Base-by-base conservation (phyloP, 495 filamentous ascomycete species). In the Oidiodendron maius region DNA sequence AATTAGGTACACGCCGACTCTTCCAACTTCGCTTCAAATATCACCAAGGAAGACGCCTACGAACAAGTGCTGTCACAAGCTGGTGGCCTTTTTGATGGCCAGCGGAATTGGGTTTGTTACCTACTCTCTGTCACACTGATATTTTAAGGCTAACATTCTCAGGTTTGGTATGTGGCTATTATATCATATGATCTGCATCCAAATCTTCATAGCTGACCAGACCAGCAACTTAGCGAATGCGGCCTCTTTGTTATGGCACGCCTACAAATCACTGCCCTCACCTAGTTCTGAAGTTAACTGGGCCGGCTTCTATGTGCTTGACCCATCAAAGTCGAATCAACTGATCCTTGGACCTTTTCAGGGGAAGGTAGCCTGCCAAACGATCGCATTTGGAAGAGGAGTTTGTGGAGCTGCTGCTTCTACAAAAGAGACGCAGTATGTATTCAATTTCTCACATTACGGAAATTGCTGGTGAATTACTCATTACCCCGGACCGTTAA, bases 1-100 rank as follows among this genome's bases (percentile, higher is more conserved):
- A n/a, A n/a, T n/a, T n/a, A 95, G 90, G 87, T 90, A 39, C 90
- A 96, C 71, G 89, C 89, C 40, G 88, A 95, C 58, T 76, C 87
- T 20, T 88, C 88, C 17, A 86, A 77, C 54, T 95, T 95, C 67
- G 69, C 70, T 30, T 56, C 66, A 3, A 76, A 71, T 28, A 56
- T 81, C 36, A 82, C 77, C 42, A 95, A 95, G 65, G 72, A 76
- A 54, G 79, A 91, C 50, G 80, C 85, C 40, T 95, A 93, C 61
- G 67, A 74, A 21, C 85, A 91, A 58, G 76, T 95, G 9, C 64
- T 89, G 5, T 68, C 84, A 24, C 80, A 90, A 56, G 78, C 84
- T 4, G 71, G 76, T 50, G 81, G 81, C 15, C 70, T 96, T 3
- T 79, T 90, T 34, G 74, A 80, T 28, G 88, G 78, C 16, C 91